These are phyloP conservation scores for Eimeria brunetti DNA, from an alignment of 169 alveolate genomes.

Conservation along the genomic window DNA sequence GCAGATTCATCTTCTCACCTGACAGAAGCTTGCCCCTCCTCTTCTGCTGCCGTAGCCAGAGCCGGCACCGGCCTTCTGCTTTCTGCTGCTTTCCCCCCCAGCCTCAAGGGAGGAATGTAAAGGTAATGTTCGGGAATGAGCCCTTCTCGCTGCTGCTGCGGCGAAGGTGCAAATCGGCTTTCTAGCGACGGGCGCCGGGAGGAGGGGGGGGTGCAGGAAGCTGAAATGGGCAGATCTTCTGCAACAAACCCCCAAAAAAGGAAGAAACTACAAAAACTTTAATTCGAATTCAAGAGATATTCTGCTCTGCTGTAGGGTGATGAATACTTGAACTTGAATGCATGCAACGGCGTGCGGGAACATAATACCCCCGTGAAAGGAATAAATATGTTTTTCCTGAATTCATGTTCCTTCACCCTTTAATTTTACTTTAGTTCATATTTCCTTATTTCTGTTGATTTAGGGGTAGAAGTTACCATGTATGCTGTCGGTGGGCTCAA, in stretches of 20 bases:
- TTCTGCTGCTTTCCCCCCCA: not conserved
- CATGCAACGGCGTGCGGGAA: too few relatives aligned
- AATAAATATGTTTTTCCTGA: too few relatives aligned
- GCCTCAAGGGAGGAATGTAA: slow-evolving; percentile 53
- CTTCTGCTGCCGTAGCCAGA: not conserved
- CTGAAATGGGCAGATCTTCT: not conserved
- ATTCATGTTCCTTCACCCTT: not conserved
- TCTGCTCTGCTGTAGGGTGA: too few relatives aligned
- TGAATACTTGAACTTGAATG: too few relatives aligned
- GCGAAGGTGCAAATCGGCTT: not conserved
- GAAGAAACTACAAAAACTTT: not conserved
- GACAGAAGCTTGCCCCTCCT: slow-evolving; percentile 30
- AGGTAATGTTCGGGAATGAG: slow-evolving; percentile 48
- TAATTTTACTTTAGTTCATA: not conserved
- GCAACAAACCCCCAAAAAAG: not conserved
- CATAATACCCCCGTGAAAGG: too few relatives aligned
- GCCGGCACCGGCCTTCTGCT: slow-evolving; percentile 50
- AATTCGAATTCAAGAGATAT: too few relatives aligned
- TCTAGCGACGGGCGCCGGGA: not conserved
- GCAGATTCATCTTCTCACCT: slow-evolving; percentile 32
- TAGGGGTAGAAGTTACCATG: not conserved
- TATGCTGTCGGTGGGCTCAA: not conserved
- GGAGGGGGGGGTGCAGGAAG: not conserved
- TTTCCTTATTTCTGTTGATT: not conserved
- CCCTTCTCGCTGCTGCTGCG: not conserved